These are phyloP conservation scores for Eucalyptus melliodora DNA, from an alignment of 345 rosid genomes.

Conservation along the genomic window DNA sequence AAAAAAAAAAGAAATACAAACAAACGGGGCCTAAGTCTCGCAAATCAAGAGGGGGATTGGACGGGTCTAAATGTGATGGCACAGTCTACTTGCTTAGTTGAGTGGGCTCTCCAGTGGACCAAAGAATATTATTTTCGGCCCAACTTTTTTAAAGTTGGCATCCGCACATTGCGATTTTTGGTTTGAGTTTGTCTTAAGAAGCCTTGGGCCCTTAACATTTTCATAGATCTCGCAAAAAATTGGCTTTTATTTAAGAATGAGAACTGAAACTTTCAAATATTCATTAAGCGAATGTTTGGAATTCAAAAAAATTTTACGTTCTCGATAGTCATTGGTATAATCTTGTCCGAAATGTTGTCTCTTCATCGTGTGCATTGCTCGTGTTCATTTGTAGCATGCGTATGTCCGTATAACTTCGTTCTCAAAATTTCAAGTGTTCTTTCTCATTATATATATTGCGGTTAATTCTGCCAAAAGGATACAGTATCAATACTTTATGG, in stretches of 20 bases:
- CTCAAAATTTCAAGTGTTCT: not conserved
- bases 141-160: not conserved
- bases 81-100: not conserved
- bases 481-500: not conserved
- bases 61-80: not conserved
- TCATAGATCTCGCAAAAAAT: not conserved
- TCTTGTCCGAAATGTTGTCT: not conserved
- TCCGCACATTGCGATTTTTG: not conserved
- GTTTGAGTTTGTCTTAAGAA: not conserved
- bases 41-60: not conserved
- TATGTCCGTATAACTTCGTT: no score
- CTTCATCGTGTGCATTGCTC: not conserved
- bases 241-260: not conserved
- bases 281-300: not conserved
- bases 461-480: not conserved
- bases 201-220: not conserved
- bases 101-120: not conserved
- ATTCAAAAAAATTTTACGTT: not conserved
- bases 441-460: not conserved
- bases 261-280: not conserved
- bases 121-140: not conserved
- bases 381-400: not conserved
- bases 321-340: not conserved
- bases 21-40: no score
- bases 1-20: no score